These are phyloP conservation scores for Apiospora saccharicola DNA, from an alignment of 2,329 filamentous ascomycete species.

Conservation along the genomic window DNA sequence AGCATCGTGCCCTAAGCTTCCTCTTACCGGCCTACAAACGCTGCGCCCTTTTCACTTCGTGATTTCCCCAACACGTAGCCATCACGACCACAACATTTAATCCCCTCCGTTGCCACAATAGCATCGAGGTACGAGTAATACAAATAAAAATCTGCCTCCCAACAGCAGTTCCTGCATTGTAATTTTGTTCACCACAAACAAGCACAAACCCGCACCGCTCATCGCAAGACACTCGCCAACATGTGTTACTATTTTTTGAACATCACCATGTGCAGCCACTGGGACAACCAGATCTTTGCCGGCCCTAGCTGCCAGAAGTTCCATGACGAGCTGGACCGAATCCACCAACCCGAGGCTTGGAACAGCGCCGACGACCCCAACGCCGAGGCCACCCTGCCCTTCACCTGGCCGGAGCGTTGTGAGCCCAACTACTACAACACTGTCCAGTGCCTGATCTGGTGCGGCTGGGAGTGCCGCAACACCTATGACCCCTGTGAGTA, in stretches of 20 bases:
- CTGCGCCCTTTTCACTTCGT: not conserved
- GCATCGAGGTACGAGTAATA: not conserved
- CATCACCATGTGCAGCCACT: slow-evolving; percentile 35
- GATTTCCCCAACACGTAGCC: not conserved
- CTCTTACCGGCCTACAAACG: not conserved
- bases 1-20: not conserved
- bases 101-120: not conserved
- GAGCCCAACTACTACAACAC: slow-evolving; percentile 33
- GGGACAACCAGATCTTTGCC: slow-evolving; percentile 30
- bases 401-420: slow-evolving; percentile 33
- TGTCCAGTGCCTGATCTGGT: slow-evolving; percentile 30
- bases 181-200: not conserved
- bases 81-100: not conserved
- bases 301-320: slow-evolving; percentile 35
- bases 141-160: not conserved
- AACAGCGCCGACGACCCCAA: slow-evolving; percentile 24
- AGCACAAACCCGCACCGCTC: not conserved
- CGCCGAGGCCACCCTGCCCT: slow-evolving; percentile 28
- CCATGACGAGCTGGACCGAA: slow-evolving; percentile 32
- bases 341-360: slow-evolving; percentile 34
- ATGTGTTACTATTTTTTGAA: slow-evolving; percentile 39
- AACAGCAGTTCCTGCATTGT: not conserved
- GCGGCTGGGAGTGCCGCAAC: slow-evolving; percentile 41
- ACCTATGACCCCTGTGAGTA: slow-evolving; percentile 26
- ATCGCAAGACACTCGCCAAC: not conserved